Conservation (phyloP, 1,139 yeast species). For the Suzukiozyma palmioleophila region DNA sequence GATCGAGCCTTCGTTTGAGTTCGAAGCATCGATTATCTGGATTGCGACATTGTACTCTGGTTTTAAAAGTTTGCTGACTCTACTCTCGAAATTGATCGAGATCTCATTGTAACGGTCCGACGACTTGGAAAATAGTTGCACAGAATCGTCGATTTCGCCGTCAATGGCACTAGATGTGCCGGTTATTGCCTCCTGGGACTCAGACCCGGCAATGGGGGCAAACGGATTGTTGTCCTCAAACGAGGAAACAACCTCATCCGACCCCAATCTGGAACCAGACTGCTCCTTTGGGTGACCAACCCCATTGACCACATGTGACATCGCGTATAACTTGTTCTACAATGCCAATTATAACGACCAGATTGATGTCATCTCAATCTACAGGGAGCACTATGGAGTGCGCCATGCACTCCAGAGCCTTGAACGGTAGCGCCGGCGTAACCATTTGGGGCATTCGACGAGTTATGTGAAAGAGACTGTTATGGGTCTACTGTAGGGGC, state of each 20-base stretch:
- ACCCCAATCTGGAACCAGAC: neutral
- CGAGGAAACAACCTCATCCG: neutral
- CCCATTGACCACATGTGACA: neutral
- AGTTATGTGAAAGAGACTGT: no score
- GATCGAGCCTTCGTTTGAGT: constrained; percentile 65
- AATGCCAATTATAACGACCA: no score
- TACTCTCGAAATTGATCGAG: constrained; percentile 18
- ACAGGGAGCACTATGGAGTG: no score
- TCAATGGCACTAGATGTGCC: neutral
- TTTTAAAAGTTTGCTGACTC: constrained; percentile 33
- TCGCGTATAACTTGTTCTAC: neutral
- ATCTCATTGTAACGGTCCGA: neutral
- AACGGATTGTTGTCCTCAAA: constrained; percentile 46
- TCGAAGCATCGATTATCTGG: constrained; percentile 71
- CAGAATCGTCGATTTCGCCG: constrained; percentile 14
- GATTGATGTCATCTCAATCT: no score
- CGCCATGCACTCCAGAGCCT: no score
- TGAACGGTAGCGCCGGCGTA: no score
- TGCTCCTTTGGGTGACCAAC: neutral
- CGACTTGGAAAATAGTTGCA: constrained; percentile 10
- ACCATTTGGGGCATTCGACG: no score
- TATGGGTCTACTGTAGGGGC: no score
- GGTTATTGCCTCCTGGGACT: neutral
- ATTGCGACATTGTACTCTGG: constrained; percentile 35
- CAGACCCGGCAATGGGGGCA: constrained; percentile 11